Base-by-base conservation (phyloP, 2,329 filamentous ascomycete genomes). In the Fusarium sp. region DNA sequence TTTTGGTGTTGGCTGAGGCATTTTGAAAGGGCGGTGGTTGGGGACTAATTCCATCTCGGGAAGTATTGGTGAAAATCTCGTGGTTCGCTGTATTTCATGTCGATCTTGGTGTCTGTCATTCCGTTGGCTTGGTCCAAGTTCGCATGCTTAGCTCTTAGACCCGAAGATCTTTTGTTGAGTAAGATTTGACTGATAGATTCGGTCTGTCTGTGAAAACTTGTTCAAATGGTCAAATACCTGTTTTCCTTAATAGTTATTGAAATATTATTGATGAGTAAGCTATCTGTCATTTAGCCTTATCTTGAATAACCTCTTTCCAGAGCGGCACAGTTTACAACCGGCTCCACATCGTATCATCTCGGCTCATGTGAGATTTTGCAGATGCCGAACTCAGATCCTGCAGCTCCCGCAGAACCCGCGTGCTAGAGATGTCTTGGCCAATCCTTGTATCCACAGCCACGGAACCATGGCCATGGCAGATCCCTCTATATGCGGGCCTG, bases 21-120 rank as follows among this genome's bases (percentile, higher is more conserved):
- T 71, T 73, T 68, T 50, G 63, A 53, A 56, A 57, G 48, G 67
- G 67, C 48, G 58, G 70, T 73, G 70, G 70, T 68, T 71, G 70
- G 70, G 46, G 44, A n/a, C 56, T 44, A 30, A 46, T 50, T 18
- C 67, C 52, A 38, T 26, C 35, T 60, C 18, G 55, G 70, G 68
- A 40, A 58, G 48, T 61, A 9, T 35, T 40, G n/a, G 18, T 41
- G 69, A 27, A 45, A 64, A 70, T 70, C 67, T 2, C 48, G 14
- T 30, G 15, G 20, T 57, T 45, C 27, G 41, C 20, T 42, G 50
- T 38, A 26, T 20, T 38, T 33, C 26, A 13, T 64, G 68, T 60
- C 68, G 68, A 71, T 71, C 68, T 57, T 65, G 53, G 59, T 64
- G 64, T 69, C 60, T 61, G 69, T 59, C 64, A 62, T 61, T 57